phyloP scores from a whole-genome alignment of 768 basidiomycete species.

The Heimioporus sp. region DNA sequence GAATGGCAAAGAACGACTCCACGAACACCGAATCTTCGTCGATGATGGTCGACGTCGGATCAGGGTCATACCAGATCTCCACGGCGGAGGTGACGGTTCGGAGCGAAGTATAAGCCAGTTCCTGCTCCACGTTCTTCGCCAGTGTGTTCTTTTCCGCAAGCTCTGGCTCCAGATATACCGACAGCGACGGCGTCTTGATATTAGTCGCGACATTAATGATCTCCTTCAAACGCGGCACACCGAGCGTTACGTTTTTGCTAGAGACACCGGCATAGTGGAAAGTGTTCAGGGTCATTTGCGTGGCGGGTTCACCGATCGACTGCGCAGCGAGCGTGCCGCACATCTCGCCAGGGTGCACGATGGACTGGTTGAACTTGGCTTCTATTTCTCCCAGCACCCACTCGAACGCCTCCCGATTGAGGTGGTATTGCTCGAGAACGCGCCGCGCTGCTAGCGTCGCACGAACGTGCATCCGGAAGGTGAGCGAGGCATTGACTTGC shows the following conservation, averaged over 20 bases:
- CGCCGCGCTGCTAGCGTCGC: constrained; percentile 84
- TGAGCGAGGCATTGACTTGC: constrained; percentile 85
- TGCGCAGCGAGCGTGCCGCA: constrained; percentile 97
- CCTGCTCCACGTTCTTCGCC: constrained; percentile 90
- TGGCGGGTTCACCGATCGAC: constrained; percentile 98
- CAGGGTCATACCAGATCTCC: constrained; percentile 98
- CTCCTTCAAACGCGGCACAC: constrained; percentile 98
- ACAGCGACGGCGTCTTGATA: constrained; percentile 97
- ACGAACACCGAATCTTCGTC: constrained; percentile 96
- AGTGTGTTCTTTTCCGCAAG: constrained; percentile 57
- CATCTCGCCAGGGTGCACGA: constrained; percentile 97
- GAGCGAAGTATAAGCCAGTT: constrained; percentile 90
- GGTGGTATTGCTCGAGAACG: constrained; percentile 84
- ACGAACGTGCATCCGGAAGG: constrained; percentile 92
- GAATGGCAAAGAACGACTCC: constrained; percentile 98
- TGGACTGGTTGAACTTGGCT: constrained; percentile 89
- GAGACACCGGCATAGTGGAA: constrained; percentile 99
- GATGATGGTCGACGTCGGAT: constrained; percentile 88
- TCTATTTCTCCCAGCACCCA: constrained; percentile 97
- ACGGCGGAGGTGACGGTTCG: constrained; percentile 93
- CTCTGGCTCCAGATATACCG: constrained; percentile 79
- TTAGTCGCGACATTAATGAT: constrained; percentile 99
- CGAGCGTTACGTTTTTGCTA: constrained; percentile 99
- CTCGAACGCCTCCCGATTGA: constrained; percentile 92
- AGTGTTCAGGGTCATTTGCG: constrained; percentile 99